Conservation (phyloP, 2,329 filamentous ascomycete genomes). For the Botrytis porri region DNA sequence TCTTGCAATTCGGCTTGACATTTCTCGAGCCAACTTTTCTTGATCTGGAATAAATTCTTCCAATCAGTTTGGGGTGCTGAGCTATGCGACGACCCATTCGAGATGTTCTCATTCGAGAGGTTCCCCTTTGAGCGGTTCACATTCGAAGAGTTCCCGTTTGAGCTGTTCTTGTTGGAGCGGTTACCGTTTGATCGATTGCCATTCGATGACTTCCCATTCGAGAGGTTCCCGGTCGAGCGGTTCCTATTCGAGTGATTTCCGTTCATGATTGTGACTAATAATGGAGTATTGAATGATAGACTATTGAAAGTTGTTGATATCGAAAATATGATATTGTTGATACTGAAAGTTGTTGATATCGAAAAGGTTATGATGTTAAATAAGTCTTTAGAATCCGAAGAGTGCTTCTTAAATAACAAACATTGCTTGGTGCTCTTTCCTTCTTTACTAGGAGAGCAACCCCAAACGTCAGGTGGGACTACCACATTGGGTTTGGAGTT, state of each 20-base stretch:
- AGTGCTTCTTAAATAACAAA: background rate
- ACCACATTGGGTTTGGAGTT: background rate
- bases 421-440: background rate
- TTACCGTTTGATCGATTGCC: too few species aligned
- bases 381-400: background rate
- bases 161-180: too few species aligned
- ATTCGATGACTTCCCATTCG: too few species aligned
- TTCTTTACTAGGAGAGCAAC: background rate
- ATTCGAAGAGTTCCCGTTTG: too few species aligned
- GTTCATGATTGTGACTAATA: background rate
- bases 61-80: background rate
- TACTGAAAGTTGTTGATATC: background rate
- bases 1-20: background rate
- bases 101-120: background rate
- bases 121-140: too few species aligned
- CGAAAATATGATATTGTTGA: too few species aligned
- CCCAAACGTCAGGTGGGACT: background rate
- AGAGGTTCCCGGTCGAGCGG: too few species aligned
- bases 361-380: background rate
- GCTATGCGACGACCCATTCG: background rate
- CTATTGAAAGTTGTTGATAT: background rate
- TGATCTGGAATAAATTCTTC: too few species aligned
- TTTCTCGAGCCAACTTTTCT: background rate
- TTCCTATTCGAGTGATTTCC: background rate
- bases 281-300: background rate